Percentiles rank a stretch among this genome's conserved stretches.
phyloP scores from a whole-genome alignment of 2,329 filamentous ascomycete species.

The Cladophialophora immunda region DNA sequence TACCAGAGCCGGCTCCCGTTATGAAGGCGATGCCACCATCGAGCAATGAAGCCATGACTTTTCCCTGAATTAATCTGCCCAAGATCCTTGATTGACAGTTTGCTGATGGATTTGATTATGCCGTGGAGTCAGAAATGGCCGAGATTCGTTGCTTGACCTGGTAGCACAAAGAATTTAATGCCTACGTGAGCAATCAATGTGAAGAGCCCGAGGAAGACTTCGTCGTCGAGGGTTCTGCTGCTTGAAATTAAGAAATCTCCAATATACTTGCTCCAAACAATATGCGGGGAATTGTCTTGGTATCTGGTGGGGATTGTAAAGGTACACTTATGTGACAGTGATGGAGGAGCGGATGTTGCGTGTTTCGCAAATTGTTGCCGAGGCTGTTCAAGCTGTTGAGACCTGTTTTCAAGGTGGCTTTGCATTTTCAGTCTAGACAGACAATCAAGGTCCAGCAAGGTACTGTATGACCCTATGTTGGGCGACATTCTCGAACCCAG shows the following conservation, averaged over 20 bases:
- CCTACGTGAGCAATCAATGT: not conserved
- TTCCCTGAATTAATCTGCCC: not conserved
- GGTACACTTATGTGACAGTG: not conserved
- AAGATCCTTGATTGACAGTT: not conserved
- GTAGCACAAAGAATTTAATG: not conserved
- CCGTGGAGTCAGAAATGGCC: no score
- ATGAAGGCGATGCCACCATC: conserved; percentile 10
- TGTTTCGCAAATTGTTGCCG: not conserved
- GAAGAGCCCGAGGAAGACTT: not conserved
- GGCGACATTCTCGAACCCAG: not conserved
- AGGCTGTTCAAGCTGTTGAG: not conserved
- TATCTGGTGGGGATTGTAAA: conserved; percentile 1
- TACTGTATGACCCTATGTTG: not conserved
- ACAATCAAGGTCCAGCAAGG: not conserved
- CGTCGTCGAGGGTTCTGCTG: not conserved
- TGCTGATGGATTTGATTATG: no score
- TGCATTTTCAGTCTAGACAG: not conserved
- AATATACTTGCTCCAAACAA: not conserved
- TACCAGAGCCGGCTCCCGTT: conserved; percentile 3
- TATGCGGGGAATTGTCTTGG: conserved; percentile 5
- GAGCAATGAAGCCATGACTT: conserved; percentile 11
- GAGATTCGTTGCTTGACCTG: not conserved
- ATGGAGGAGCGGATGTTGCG: not conserved
- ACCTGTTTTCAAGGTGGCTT: not conserved
- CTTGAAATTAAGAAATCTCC: not conserved